Evolutionary conservation across 1,139 yeast species (phyloP).

Genomic region (Tardiomyces blankii): DNA sequence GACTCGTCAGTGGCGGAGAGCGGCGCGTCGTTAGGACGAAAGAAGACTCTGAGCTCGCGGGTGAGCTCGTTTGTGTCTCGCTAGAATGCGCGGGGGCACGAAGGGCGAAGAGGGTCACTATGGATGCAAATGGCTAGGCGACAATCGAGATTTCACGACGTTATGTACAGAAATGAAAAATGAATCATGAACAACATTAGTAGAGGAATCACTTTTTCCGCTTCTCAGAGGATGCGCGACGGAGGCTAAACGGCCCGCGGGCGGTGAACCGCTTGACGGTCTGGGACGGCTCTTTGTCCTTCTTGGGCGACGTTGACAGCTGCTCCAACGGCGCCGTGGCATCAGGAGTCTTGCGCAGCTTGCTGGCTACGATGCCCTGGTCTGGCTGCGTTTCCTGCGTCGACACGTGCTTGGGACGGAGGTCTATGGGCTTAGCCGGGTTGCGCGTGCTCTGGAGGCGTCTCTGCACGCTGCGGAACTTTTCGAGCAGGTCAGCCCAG

Average conservation of each 20-base stretch:
- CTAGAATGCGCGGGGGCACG: too few relatives aligned
- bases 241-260: background rate
- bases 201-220: background rate
- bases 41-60: background rate
- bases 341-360: background rate
- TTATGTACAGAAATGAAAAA: background rate
- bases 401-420: too few relatives aligned
- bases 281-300: background rate
- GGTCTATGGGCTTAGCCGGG: background rate
- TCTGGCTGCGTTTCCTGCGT: too few relatives aligned
- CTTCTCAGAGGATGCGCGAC: background rate
- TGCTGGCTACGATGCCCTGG: too few relatives aligned
- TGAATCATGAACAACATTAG: background rate
- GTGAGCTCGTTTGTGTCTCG: background rate
- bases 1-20: constrained; percentile 7
- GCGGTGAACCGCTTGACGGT: background rate
- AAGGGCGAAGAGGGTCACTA: too few relatives aligned
- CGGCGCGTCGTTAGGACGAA: constrained; percentile 5
- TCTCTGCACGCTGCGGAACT: constrained; percentile 50
- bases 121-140: too few relatives aligned
- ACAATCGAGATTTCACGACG: background rate
- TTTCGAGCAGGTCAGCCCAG: constrained; percentile 51
- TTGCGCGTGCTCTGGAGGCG: constrained; percentile 31
- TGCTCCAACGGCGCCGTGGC: background rate
- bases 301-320: background rate